phyloP scores from a whole-genome alignment of 768 basidiomycete species.

The Pilatotrama ljubarskyi region DNA sequence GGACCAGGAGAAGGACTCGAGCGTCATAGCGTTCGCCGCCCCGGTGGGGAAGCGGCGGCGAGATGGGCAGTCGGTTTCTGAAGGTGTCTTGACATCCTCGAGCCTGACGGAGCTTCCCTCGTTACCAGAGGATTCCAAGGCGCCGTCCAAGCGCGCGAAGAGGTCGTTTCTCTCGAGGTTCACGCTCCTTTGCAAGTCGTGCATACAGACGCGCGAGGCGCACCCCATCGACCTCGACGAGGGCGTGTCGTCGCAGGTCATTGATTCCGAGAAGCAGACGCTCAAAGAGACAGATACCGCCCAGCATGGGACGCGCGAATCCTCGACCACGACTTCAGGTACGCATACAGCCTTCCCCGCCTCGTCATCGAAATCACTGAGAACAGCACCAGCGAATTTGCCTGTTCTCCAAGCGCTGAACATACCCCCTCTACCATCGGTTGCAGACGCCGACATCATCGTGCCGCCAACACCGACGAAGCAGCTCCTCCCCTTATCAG shows the following conservation, averaged over 20 bases:
- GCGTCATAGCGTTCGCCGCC: slow-evolving; percentile 37
- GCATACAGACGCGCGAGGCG: slow-evolving; percentile 50
- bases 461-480: slow-evolving; percentile 52
- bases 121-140: slow-evolving; percentile 24
- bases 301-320: slow-evolving; percentile 22
- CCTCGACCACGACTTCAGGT: slow-evolving; percentile 27
- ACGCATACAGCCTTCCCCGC: background rate
- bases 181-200: slow-evolving; percentile 62
- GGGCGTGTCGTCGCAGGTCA: slow-evolving; percentile 32
- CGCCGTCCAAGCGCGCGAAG: slow-evolving; percentile 40
- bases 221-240: slow-evolving; percentile 46
- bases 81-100: slow-evolving; percentile 33
- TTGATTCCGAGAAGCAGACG: slow-evolving; percentile 28
- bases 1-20: slow-evolving; percentile 42
- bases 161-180: slow-evolving; percentile 58
- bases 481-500: slow-evolving; percentile 54
- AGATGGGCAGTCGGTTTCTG: slow-evolving; percentile 27
- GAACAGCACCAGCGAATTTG: slow-evolving; percentile 6
- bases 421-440: slow-evolving; percentile 21
- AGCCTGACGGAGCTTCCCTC: slow-evolving; percentile 29
- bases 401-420: slow-evolving; percentile 15
- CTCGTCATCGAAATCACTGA: background rate
- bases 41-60: slow-evolving; percentile 38
- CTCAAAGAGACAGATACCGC: slow-evolving; percentile 18
- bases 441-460: slow-evolving; percentile 38